Conservation (phyloP, 805 yeast genomes). For the Candida oleophila region DNA sequence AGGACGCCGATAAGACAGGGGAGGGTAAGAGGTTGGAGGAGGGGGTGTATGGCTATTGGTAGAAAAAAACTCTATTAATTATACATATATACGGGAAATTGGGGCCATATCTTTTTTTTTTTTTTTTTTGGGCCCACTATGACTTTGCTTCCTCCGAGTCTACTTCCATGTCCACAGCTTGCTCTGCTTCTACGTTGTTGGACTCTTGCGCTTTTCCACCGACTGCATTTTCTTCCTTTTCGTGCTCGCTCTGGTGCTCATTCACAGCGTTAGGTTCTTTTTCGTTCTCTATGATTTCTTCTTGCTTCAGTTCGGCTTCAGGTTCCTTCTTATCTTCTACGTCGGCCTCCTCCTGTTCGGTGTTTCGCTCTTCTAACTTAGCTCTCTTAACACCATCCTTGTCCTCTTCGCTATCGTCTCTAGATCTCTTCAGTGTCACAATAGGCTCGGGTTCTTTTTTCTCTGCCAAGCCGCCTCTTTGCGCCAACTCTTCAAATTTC, state of each 20-base stretch:
- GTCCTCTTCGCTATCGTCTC: constrained; percentile 7
- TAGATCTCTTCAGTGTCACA: background rate
- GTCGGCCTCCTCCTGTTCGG: background rate
- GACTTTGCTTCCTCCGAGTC: background rate
- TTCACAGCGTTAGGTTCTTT: background rate
- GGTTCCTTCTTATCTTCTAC: background rate
- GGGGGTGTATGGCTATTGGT: no score
- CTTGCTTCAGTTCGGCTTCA: constrained; percentile 10
- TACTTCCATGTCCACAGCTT: background rate
- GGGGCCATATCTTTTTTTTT: no score
- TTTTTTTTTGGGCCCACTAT: no score
- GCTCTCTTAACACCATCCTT: constrained; percentile 1
- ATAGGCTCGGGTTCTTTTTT: constrained; percentile 2
- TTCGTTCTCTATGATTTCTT: constrained; percentile 12
- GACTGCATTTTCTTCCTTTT: background rate
- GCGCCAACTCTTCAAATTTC: constrained; percentile 18
- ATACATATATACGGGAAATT: no score
- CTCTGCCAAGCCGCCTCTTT: constrained; percentile 2
- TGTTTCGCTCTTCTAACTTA: background rate
- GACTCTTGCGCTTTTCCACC: background rate
- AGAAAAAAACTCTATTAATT: no score
- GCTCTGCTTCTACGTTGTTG: background rate
- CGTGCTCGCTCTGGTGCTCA: no score
- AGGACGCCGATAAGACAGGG: no score
- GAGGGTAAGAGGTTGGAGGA: no score